These are phyloP conservation scores for Hymenotorrendiella dingleyae DNA, from an alignment of 2,329 filamentous ascomycete genomes.

Conservation along the genomic window DNA sequence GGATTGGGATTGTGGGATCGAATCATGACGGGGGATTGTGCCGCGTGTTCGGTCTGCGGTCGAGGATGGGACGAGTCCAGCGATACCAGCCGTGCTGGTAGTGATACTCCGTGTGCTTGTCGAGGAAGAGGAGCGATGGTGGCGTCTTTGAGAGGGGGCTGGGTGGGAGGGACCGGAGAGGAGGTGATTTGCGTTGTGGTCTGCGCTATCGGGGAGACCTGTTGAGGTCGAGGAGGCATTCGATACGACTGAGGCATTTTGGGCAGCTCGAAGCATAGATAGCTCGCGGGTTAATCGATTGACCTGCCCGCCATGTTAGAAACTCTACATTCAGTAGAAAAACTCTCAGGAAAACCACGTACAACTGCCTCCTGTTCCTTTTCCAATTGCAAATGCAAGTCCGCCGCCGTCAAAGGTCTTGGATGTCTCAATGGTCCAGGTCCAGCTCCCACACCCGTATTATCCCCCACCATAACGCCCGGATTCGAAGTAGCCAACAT, in stretches of 20 bases:
- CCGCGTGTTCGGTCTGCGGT: conserved; percentile 24
- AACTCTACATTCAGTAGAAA: neutral
- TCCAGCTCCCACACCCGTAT: conserved; percentile 45
- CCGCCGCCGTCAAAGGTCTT: conserved; percentile 78
- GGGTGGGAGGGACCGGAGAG: conserved; percentile 53
- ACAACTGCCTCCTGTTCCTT: conserved; percentile 95
- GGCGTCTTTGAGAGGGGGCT: conserved; percentile 47
- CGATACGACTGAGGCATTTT: conserved; percentile 60
- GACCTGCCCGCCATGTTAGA: conserved; percentile 52
- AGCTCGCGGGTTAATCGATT: conserved; percentile 91
- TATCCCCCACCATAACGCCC: conserved; percentile 25
- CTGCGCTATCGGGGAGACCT: conserved; percentile 42
- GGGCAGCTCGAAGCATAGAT: conserved; percentile 67
- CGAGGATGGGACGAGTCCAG: conserved; percentile 41
- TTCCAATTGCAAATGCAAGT: conserved; percentile 83
- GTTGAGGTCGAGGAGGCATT: conserved; percentile 59
- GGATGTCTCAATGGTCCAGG: conserved; percentile 79
- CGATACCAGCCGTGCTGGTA: conserved; percentile 35
- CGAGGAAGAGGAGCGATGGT: conserved; percentile 49
- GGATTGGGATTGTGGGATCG: conserved; percentile 21
- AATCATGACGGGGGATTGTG: conserved; percentile 19
- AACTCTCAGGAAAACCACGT: conserved; percentile 30
- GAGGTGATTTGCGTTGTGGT: conserved; percentile 44
- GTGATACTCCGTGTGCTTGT: conserved; percentile 48
- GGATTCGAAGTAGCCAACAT: conserved; percentile 10